phyloP scores from a whole-genome alignment of 2,329 filamentous ascomycete species.

The Triangularia setosa region DNA sequence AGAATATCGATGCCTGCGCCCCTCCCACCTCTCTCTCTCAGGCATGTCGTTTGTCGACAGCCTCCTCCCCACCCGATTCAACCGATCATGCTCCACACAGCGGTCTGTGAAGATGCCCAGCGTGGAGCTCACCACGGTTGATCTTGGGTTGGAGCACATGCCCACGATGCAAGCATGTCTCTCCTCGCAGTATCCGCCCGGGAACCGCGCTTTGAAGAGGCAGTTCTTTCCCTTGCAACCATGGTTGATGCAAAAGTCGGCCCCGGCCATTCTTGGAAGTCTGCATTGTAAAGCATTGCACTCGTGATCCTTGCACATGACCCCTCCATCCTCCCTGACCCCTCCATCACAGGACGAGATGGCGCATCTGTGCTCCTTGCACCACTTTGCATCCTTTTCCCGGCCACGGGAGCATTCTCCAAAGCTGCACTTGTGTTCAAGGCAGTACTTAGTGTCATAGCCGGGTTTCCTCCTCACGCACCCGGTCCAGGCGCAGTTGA shows the following conservation, averaged over 20 bases:
- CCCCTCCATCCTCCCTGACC: background rate
- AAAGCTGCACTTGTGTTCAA: conserved; percentile 20
- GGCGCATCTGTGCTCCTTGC: conserved; percentile 11
- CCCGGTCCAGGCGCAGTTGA: conserved; percentile 12
- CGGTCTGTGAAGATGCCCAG: conserved; percentile 11
- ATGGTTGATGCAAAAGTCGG: conserved; percentile 11
- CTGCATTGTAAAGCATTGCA: conserved; percentile 2
- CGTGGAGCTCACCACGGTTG: background rate
- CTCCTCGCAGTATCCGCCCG: conserved; percentile 9
- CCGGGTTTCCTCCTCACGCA: conserved; percentile 14
- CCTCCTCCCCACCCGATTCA: background rate
- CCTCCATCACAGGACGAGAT: conserved; percentile 4
- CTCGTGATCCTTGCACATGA: conserved; percentile 12
- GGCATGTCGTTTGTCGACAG: background rate
- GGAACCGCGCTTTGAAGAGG: background rate
- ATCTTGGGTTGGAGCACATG: conserved; percentile 3
- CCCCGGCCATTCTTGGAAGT: background rate
- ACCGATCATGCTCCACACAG: conserved; percentile 12
- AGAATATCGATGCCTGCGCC: conserved; percentile 13
- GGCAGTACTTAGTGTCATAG: conserved; percentile 15
- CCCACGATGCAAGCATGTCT: conserved; percentile 13
- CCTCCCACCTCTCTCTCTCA: background rate
- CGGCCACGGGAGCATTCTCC: conserved; percentile 4
- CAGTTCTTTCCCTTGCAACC: conserved; percentile 6
- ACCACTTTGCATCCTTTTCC: background rate